Percentiles rank a stretch among this genome's conserved stretches.
Conservation (phyloP, 192 early-diverging fungal species). For the Hyaloraphidium curvatum region DNA sequence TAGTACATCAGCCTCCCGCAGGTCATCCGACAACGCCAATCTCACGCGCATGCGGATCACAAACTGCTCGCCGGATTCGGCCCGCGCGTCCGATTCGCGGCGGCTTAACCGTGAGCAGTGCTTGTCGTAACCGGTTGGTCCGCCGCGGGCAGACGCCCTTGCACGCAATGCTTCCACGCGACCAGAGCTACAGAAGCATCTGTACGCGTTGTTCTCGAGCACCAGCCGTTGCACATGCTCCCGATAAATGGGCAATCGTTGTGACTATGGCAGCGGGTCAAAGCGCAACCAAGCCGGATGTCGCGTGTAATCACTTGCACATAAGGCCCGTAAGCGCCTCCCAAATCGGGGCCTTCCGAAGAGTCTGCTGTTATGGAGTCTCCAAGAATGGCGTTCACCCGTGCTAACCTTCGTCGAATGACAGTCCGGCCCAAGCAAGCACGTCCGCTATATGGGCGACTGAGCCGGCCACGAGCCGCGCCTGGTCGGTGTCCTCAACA, state of each 20-base stretch:
- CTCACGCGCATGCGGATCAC: constrained; percentile 50
- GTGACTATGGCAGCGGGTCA: no score
- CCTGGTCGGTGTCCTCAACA: constrained; percentile 87
- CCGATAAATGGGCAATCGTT: constrained; percentile 51
- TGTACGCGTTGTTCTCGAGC: constrained; percentile 44
- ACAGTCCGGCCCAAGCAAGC: constrained; percentile 56
- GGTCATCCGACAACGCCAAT: not conserved
- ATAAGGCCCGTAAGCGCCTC: constrained; percentile 36
- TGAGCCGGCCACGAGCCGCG: constrained; percentile 50
- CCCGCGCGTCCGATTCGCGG: constrained; percentile 40
- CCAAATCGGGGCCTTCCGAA: constrained; percentile 38
- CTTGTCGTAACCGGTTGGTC: constrained; percentile 56
- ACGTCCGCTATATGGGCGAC: constrained; percentile 39
- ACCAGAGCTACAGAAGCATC: constrained; percentile 68
- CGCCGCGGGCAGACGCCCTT: constrained; percentile 26
- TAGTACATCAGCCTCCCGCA: constrained; percentile 5
- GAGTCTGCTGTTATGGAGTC: no score
- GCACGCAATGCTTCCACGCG: constrained; percentile 38
- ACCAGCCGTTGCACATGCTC: constrained; percentile 36
- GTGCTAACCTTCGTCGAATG: constrained; percentile 48
- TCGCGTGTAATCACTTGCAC: no score
- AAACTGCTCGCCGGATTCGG: constrained; percentile 30
- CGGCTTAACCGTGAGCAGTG: constrained; percentile 49
- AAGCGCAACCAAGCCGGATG: no score
- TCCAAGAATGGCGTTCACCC: no score